Evolutionary conservation across 2,329 filamentous ascomycete genomes (phyloP).

Genomic region (Huntiella omanensis): DNA sequence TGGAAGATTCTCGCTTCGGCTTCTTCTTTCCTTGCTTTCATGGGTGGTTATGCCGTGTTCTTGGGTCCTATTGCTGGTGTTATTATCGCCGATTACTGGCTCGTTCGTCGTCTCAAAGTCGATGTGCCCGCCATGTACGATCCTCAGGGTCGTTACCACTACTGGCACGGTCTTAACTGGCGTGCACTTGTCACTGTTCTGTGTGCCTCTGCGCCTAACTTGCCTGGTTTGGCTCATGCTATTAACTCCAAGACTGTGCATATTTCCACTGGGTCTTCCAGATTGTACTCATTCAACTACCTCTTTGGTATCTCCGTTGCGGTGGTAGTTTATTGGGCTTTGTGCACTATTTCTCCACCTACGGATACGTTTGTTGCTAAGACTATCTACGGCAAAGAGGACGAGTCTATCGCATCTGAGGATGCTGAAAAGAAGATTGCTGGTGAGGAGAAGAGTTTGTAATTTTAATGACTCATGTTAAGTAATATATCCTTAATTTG

Average conservation of each 20-base stretch:
- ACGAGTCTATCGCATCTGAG: neutral
- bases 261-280: constrained; percentile 4
- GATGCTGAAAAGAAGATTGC: constrained; percentile 3
- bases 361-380: constrained; percentile 8
- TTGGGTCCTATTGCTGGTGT: constrained; percentile 24
- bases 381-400: constrained; percentile 5
- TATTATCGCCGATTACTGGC: constrained; percentile 23
- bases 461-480: neutral
- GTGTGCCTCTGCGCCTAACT: constrained; percentile 20
- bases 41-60: constrained; percentile 19
- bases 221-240: constrained; percentile 23
- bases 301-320: constrained; percentile 14
- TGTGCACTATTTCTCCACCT: constrained; percentile 8
- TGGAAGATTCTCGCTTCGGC: constrained; percentile 20
- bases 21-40: constrained; percentile 17
- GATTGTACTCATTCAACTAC: constrained; percentile 16
- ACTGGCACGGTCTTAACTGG: constrained; percentile 22
- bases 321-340: constrained; percentile 11
- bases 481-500: neutral
- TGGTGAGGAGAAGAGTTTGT: constrained; percentile 3
- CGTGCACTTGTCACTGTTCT: constrained; percentile 23
- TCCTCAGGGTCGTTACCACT: constrained; percentile 24
- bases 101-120: constrained; percentile 20
- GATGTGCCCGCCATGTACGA: constrained; percentile 25
- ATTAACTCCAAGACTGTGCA: constrained; percentile 7